These are phyloP conservation scores for Globisporangium splendens DNA, from an alignment of 352 stramenopile species.

Conservation along the genomic window DNA sequence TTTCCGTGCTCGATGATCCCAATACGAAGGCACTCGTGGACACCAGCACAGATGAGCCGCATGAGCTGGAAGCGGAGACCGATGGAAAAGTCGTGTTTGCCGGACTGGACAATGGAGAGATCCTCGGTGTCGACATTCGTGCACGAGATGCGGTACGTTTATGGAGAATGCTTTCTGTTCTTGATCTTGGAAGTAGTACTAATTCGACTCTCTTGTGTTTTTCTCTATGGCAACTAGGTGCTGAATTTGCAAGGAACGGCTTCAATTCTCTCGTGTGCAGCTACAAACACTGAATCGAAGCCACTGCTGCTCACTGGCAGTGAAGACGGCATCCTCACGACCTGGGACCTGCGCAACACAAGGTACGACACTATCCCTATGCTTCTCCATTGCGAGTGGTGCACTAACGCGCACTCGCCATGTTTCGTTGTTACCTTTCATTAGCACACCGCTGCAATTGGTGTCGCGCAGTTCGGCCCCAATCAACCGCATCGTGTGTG, in stretches of 20 bases:
- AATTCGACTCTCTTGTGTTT: not conserved
- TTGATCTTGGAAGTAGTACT: not conserved
- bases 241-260: slow-evolving; percentile 33
- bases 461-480: slow-evolving; percentile 49
- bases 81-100: slow-evolving; percentile 63
- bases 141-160: slow-evolving; percentile 29
- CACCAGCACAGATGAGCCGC: slow-evolving; percentile 9
- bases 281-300: not conserved
- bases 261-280: slow-evolving; percentile 38
- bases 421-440: not conserved
- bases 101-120: slow-evolving; percentile 59
- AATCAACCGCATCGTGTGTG: slow-evolving; percentile 40
- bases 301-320: slow-evolving; percentile 54
- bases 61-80: slow-evolving; percentile 42
- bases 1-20: slow-evolving; percentile 42
- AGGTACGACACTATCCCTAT: slow-evolving; percentile 16
- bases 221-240: slow-evolving; percentile 20
- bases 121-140: slow-evolving; percentile 59
- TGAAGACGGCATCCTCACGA: slow-evolving; percentile 55
- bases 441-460: slow-evolving; percentile 39
- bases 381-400: too few species aligned
- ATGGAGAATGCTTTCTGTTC: not conserved
- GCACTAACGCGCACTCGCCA: too few species aligned
- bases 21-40: slow-evolving; percentile 1
- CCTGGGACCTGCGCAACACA: slow-evolving; percentile 61